Evolutionary conservation across 805 yeast species (phyloP).

Genomic region (Metschnikowia chrysomelidarum): DNA sequence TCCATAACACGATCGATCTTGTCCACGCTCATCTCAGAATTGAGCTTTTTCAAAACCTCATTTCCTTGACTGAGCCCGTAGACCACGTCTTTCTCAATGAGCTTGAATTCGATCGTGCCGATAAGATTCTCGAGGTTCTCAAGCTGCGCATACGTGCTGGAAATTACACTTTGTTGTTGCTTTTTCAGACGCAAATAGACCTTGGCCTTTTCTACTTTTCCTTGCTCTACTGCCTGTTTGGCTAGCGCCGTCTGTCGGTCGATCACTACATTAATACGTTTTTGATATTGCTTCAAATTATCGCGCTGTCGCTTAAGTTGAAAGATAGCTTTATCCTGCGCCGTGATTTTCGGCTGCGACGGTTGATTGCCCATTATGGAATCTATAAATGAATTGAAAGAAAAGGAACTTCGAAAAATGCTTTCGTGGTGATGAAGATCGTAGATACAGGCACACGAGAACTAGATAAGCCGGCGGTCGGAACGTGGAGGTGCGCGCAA

Average conservation of each 20-base stretch:
- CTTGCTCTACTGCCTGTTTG: conserved; percentile 47
- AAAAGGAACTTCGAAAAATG: too few species aligned
- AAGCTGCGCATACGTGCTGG: conserved; percentile 72
- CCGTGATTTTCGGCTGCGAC: conserved; percentile 63
- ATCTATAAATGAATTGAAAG: too few species aligned
- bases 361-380: conserved; percentile 46
- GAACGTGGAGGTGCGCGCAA: too few species aligned
- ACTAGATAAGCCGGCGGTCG: too few species aligned
- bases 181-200: conserved; percentile 73
- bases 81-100: conserved; percentile 81
- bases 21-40: conserved; percentile 73
- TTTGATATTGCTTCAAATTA: conserved; percentile 70
- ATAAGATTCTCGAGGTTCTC: conserved; percentile 77
- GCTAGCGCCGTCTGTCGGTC: conserved; percentile 64
- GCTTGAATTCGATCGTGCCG: conserved; percentile 80
- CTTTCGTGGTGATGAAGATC: too few species aligned
- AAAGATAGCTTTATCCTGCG: conserved; percentile 81
- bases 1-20: conserved; percentile 82
- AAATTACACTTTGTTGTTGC: conserved; percentile 73
- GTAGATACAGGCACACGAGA: too few species aligned
- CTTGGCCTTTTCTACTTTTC: conserved; percentile 60
- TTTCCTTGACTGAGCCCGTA: conserved; percentile 82
- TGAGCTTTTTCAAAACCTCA: conserved; percentile 67
- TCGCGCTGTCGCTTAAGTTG: conserved; percentile 89
- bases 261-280: conserved; percentile 54